Evolutionary conservation across 164 flowering plant genomes (phyloP), one percentile per base, ranked within the genome.

Genomic region (Sedum album): DNA sequence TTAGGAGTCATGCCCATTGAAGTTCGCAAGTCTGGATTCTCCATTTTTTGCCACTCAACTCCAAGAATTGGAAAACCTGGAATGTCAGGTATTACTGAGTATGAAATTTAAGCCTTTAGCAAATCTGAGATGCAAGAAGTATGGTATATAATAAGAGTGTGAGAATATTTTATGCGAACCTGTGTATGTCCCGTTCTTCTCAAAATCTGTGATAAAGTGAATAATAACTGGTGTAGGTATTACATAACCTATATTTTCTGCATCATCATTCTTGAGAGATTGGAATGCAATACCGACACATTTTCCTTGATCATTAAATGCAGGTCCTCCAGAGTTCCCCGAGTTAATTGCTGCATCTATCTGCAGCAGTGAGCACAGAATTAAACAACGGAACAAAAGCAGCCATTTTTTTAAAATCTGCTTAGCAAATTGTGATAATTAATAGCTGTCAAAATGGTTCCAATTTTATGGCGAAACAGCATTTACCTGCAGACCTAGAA

Each of bases 261-360:
- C 65, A 62, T 62, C 65, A 17, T 62, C 65, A 62, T 62, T 26
- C 20, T 62, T 62, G 31, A 62, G 65, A 62, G 65, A 62, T 38
- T 62, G 65, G 38, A 62, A 62, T 62, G 35, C 65, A 31, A 62
- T 62, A 8, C 65, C 65, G 11, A 62, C 65, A 62, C 65, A 62
- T 25, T 62, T 20, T 8, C 65, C 65, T 31, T 62, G 26, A 28
- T 62, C 65, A 11, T 62, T 62, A 28, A 62, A 62, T 11, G 65
- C 65, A 7, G 65, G 65, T 4, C 65, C 65, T 30, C 65, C 65
- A 10, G 35, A 62, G 20, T 62, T 62, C 31, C 65, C 35, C 6
- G 65, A 62, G 35, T 62, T 62, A 30, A 62, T 62, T 0, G 65
- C 65, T 23, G 65, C 65, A 62, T 62, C 65, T 30, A 62, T 62